Base-by-base conservation (phyloP, 2,329 filamentous ascomycete genomes). In the Elsinoe arachidis region DNA sequence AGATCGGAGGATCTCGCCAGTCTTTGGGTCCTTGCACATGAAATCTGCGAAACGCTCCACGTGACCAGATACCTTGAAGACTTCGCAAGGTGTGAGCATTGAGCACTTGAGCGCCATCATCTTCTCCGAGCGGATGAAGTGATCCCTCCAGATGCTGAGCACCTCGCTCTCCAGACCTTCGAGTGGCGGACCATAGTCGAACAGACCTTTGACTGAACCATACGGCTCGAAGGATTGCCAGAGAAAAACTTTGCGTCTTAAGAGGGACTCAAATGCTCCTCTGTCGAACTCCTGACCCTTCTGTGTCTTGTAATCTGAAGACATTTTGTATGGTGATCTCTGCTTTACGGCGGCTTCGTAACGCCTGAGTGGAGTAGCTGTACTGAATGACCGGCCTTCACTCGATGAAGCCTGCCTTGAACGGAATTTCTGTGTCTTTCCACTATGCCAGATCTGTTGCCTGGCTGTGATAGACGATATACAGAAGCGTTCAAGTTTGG, bases 1-100 rank as follows among this genome's bases (percentile, higher is more conserved):
- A 59, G 93, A 90, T 65, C 93, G 85, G 71, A 99, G 84, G 69
- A 96, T 96, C 73, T 99, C 93, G 70, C 93, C 93, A 67, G 87
- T 96, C 80, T 95, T 95, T 62, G 92, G 90, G 73, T 99, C 93
- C 63, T 72, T 72, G 68, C 69, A 96, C 91, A 97, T 96, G 89
- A 88, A 97, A 73, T 97, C 92, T 73, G 90, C 88, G 69, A 97
- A 97, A 74, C 95, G 95, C 73, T 96, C 92, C 63, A 97, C 93
- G 76, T 99, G 93, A 62, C 93, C 93, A 72, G 73, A 76, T 2
- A 92, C 96, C 81, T 97, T 95, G 69, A 99, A 82, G 37, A 99
- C 89, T 49, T 93, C 88, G 67, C 93, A 84, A 34, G 93, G 93
- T 39, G 93, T 99, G 69, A 99, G 75, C 75, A 92, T 93, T 38